phyloP scores from a whole-genome alignment of 257 asterid genomes.

The Solanum megistacrolobum region DNA sequence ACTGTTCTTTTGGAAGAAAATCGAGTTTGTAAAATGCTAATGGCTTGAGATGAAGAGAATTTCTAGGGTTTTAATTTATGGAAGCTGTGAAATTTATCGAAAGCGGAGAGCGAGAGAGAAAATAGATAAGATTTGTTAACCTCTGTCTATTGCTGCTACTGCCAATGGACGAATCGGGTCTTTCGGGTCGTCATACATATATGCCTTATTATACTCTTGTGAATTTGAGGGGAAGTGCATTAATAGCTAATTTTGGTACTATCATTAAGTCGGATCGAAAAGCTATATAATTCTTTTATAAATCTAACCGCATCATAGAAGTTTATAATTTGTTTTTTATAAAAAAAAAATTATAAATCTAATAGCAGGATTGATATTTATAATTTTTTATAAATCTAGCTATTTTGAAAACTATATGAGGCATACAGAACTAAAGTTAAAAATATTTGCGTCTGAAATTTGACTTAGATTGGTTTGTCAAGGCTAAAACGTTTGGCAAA shows the following conservation, averaged over 20 bases:
- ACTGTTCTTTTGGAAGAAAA: background rate
- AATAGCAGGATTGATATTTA: background rate
- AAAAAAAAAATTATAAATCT: too few species aligned
- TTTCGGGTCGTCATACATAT: background rate
- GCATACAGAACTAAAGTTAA: background rate
- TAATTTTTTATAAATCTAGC: background rate
- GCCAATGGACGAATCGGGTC: background rate
- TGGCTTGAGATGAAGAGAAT: background rate
- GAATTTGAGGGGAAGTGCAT: background rate
- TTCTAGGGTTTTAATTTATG: background rate
- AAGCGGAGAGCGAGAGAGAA: background rate
- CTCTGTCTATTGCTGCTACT: background rate
- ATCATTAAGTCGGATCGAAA: background rate
- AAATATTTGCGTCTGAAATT: background rate
- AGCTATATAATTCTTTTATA: background rate
- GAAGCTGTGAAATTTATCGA: background rate
- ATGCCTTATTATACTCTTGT: background rate
- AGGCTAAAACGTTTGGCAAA: background rate
- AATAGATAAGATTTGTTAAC: background rate
- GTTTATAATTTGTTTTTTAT: too few species aligned
- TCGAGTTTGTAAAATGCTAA: background rate
- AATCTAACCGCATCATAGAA: background rate
- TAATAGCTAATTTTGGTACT: background rate
- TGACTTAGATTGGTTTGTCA: background rate
- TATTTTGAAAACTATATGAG: background rate